A percentile compares a stretch with the other conserved stretches of the same genome.
These are phyloP conservation scores for Kurtzmaniella natalensis DNA, from an alignment of 1,139 yeast species.

Conservation along the genomic window DNA sequence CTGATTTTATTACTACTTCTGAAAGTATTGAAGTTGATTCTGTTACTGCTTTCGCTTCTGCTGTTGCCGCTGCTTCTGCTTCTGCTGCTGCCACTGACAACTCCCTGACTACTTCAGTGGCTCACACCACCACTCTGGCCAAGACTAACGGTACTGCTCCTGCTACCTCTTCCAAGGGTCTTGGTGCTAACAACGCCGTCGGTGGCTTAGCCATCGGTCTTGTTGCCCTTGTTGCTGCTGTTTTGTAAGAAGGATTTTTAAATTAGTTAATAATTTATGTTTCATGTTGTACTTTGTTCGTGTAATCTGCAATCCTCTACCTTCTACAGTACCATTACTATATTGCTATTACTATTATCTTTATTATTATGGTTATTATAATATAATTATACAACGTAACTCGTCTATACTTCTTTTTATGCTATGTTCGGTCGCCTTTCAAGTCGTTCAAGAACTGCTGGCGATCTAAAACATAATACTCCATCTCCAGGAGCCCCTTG, in stretches of 20 bases:
- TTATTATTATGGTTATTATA: no score
- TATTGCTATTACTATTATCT: no score
- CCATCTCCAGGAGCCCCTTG: slow-evolving; percentile 42
- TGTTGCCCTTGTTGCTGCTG: slow-evolving; percentile 9
- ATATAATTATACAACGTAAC: background rate
- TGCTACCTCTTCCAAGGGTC: slow-evolving; percentile 11
- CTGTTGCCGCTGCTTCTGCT: slow-evolving; percentile 13
- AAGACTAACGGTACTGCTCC: slow-evolving; percentile 9
- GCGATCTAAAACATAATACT: slow-evolving; percentile 42
- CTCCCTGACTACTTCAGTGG: slow-evolving; percentile 1
- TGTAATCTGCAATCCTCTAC: background rate
- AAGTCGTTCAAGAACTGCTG: slow-evolving; percentile 40
- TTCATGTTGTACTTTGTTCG: background rate
- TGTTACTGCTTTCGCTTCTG: slow-evolving; percentile 12
- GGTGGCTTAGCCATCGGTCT: slow-evolving; percentile 8
- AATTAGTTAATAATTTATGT: background rate
- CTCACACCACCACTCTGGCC: slow-evolving; percentile 9
- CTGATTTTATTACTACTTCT: slow-evolving; percentile 12
- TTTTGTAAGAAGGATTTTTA: slow-evolving; percentile 8
- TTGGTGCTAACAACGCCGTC: slow-evolving; percentile 13
- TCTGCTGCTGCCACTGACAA: slow-evolving; percentile 11
- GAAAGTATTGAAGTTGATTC: slow-evolving; percentile 15
- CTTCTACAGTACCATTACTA: background rate
- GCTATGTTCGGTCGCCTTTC: slow-evolving; percentile 32
- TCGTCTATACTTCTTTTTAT: background rate